Conservation (phyloP, 305 asterid genomes). For the Fraxinus platypoda region DNA sequence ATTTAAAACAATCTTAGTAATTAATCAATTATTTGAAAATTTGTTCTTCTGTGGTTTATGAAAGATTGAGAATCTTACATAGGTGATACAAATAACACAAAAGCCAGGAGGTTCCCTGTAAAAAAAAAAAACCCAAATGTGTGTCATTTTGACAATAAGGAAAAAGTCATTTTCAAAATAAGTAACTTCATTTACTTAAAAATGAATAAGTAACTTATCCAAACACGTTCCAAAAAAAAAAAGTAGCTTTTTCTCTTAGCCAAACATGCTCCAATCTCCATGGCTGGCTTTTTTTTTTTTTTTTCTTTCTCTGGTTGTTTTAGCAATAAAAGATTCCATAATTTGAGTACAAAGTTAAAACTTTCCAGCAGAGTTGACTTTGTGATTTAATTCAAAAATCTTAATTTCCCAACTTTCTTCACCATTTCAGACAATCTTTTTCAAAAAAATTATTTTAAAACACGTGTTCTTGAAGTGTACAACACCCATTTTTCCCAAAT, state of each 20-base stretch:
- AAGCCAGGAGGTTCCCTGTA: constrained; percentile 76
- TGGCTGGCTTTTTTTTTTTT: background rate
- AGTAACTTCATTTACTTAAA: background rate
- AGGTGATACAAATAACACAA: constrained; percentile 73
- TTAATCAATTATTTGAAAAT: background rate
- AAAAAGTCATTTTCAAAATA: background rate
- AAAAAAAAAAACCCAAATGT: constrained; percentile 7
- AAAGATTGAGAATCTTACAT: constrained; percentile 47
- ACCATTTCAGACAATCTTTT: background rate
- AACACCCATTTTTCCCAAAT: background rate
- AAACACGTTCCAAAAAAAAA: background rate
- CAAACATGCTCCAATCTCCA: background rate
- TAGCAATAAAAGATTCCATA: background rate
- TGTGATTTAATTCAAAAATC: background rate
- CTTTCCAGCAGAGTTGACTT: background rate
- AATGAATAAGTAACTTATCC: background rate
- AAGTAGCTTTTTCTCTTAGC: background rate
- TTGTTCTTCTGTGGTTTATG: background rate
- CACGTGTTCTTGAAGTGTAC: background rate
- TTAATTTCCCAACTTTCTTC: background rate
- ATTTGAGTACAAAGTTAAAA: background rate
- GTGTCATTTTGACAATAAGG: background rate
- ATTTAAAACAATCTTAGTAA: background rate
- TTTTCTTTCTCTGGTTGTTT: background rate
- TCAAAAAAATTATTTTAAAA: background rate